A percentile compares a stretch with the other conserved stretches of the same genome.
phyloP scores from a whole-genome alignment of 2,329 filamentous ascomycete genomes.

The Neurospora crassa region DNA sequence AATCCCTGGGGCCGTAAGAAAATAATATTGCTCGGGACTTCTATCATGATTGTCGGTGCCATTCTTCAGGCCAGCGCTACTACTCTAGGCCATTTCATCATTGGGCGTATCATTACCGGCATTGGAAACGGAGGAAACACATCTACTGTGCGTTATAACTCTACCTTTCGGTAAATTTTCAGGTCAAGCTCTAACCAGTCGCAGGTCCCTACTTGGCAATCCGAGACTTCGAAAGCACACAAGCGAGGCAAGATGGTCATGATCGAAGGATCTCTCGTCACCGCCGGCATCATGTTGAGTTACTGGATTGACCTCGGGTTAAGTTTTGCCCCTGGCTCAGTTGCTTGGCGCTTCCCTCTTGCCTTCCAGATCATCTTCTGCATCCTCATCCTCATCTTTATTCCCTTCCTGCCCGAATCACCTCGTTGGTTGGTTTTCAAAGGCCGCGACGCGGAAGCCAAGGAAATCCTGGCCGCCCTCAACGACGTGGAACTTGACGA shows the following conservation, averaged over 20 bases:
- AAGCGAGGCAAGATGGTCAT: conserved; percentile 15
- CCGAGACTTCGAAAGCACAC: conserved; percentile 27
- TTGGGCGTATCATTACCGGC: conserved; percentile 28
- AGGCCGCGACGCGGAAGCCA: conserved; percentile 12
- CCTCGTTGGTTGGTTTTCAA: conserved; percentile 37
- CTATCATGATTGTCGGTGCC: conserved; percentile 34
- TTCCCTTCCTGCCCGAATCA: conserved; percentile 41
- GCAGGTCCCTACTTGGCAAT: conserved; percentile 25
- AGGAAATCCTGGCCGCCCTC: conserved; percentile 10
- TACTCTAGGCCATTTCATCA: conserved; percentile 31
- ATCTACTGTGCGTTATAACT: conserved; percentile 1
- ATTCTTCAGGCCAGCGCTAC: conserved; percentile 30
- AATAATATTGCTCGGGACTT: conserved; percentile 30
- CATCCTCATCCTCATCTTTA: conserved; percentile 33
- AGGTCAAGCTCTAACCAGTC: neutral
- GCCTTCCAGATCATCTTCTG: conserved; percentile 37
- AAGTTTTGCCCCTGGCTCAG: conserved; percentile 18
- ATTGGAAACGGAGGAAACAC: conserved; percentile 31
- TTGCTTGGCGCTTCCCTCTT: conserved; percentile 44
- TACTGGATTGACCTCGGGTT: conserved; percentile 13
- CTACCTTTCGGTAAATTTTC: neutral
- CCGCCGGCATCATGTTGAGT: conserved; percentile 12
- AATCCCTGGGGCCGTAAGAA: conserved; percentile 31
- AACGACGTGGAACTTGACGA: conserved; percentile 5
- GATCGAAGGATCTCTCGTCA: conserved; percentile 15